Evolutionary conservation across 352 stramenopile genomes (phyloP), one percentile per base, ranked within the genome.

Genomic region (Aphanomyces euteiches): DNA sequence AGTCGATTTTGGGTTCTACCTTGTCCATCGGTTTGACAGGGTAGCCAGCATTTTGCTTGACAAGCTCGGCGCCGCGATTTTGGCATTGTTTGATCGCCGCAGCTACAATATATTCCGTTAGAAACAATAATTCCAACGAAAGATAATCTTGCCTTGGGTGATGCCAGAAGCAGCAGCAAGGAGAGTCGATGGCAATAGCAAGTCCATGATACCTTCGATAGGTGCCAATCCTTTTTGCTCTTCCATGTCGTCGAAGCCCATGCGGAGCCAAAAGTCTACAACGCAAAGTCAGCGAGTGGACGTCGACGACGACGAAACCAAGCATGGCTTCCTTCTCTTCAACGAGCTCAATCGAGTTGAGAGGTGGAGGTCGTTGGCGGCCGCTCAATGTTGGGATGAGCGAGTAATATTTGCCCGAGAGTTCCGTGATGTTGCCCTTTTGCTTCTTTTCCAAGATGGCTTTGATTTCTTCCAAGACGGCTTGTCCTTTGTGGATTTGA

Each of bases 231-330:
- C 28, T 19, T 34, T 64, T 47, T 66, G 58, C 39, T 66, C 58
- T 53, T 66, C 58, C 58, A 66, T 66, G 58, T 66, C 58, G 19
- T 66, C 58, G 53, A 66, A 66, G 39, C 58, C 58, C 58, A 66
- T 66, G 15, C 58, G 58, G 15, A 66, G 58, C 58, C 58, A 66
- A 53, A 66, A 66, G 39, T 66, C 58, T 50, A 66, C 3, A 28
- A 4, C 12, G 28, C 17, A 64, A 36, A 10, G 58, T 28, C 28
- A 28, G 28, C 28, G 28, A 28, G 28, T 28, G 0, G 28, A 28
- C 28, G 28, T 28, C 28, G 28, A 28, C 28, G 1, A 28, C 28
- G 1, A 28, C 28, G 28, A 28, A 28, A 28, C 28, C 28, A 28
- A 28, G 28, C 28, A 28, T 28, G 28, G 28, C 58, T 66, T 47